Base-by-base conservation (phyloP, 2,329 filamentous ascomycete genomes). In the Botrytis fragariae region DNA sequence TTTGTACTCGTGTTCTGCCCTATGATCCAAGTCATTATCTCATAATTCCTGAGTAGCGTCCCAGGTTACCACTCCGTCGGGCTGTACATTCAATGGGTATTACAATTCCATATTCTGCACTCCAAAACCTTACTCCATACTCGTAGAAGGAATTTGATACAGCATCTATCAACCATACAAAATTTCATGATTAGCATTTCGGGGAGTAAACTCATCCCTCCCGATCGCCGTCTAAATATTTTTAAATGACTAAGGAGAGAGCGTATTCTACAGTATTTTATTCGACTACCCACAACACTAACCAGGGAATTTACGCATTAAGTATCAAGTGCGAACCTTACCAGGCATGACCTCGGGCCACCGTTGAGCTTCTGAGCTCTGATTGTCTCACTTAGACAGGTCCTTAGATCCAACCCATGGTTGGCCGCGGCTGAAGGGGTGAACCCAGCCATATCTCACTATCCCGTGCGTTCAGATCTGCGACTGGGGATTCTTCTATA, bases 61-160 rank as follows among this genome's bases (percentile, higher is more conserved):
- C 65, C 25, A 48, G 48, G 48, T 69, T 69, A 69, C 65, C 65
- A 69, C 51, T 69, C 65, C 65, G 29, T 57, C 51, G 65, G 48
- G 37, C 65, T 57, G 65, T 69, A 69, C 37, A 69, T 69, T 57
- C 65, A 48, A 48, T 48, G 29, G 44, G 29, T n/a, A 65, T 48
- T 48, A n/a, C 35, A 39, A 42, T 42, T 68, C 35, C 45, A 57
- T 22, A 42, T 39, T 54, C 48, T 42, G 48, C 35, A 57, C 25
- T 22, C 25, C 16, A 25, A 57, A 57, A 39, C 39, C 25, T 37
- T 67, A 51, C 32, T 48, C 45, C 32, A 39, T 54, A 18, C n/a
- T 57, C n/a, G n/a, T 18, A 67, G 44, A 39, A 37, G 16, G 18
- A 51, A 20, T 9, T 12, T 10, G 14, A 54, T 16, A 20, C 9